Evolutionary conservation across 2,329 filamentous ascomycete species (phyloP).

Genomic region (Sporothrix pseudoabietina): DNA sequence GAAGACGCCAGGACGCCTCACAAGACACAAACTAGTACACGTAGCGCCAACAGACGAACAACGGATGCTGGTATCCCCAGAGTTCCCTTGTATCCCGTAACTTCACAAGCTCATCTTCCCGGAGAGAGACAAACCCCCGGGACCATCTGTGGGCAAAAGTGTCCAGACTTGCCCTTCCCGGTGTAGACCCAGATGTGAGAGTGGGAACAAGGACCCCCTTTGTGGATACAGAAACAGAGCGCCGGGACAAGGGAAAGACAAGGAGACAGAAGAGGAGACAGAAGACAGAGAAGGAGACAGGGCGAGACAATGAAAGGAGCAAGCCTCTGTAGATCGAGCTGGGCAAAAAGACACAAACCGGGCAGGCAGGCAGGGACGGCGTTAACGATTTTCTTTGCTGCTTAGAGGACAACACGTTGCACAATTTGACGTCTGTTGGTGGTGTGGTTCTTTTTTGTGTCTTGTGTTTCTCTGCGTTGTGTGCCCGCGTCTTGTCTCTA

Average conservation of each 20-base stretch:
- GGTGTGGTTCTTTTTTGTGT: neutral
- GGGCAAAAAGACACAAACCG: neutral
- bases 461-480: neutral
- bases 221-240: slow-evolving; percentile 17
- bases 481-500: neutral
- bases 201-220: neutral
- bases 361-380: neutral
- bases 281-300: neutral
- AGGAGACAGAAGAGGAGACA: no score
- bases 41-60: neutral
- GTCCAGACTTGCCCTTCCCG: neutral
- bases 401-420: slow-evolving; percentile 3
- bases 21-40: neutral
- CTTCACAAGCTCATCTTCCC: neutral
- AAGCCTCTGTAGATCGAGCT: neutral
- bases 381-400: neutral
- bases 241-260: slow-evolving; percentile 1
- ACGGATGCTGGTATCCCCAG: neutral
- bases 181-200: slow-evolving; percentile 1
- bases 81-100: neutral
- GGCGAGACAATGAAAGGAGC: neutral
- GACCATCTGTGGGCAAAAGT: neutral
- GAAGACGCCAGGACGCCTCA: neutral
- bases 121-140: slow-evolving; percentile 4
- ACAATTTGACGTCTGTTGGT: slow-evolving; percentile 13